Conservation (phyloP, 805 yeast species). For the Kodamaea neixiangensis region DNA sequence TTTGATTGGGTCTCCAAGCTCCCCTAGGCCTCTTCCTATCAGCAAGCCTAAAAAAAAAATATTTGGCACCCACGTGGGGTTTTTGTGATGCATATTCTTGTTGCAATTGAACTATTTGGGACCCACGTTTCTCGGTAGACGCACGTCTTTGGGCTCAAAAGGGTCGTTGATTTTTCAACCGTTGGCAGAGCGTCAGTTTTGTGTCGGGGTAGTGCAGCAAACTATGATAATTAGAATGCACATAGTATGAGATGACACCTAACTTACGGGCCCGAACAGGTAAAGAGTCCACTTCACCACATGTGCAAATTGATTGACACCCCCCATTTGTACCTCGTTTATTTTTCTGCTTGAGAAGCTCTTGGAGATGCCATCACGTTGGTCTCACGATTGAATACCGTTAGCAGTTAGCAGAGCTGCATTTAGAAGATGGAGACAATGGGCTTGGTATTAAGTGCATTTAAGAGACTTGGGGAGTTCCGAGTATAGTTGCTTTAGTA, state of each 20-base stretch:
- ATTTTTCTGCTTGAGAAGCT: not conserved
- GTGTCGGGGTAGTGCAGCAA: no score
- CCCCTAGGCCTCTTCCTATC: not conserved
- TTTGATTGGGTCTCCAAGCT: not conserved
- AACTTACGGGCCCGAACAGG: not conserved
- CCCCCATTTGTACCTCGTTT: not conserved
- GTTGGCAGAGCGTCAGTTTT: not conserved
- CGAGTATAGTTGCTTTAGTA: not conserved
- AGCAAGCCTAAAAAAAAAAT: not conserved
- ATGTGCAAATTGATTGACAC: not conserved
- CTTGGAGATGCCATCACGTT: not conserved
- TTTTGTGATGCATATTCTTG: constrained; percentile 6
- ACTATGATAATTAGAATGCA: no score
- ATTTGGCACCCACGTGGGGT: not conserved
- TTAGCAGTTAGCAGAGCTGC: not conserved
- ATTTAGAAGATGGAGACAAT: not conserved
- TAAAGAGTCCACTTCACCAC: not conserved
- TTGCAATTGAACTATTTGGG: constrained; percentile 4
- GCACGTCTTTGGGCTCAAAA: constrained; percentile 1
- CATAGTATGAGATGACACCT: not conserved
- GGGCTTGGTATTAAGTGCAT: not conserved
- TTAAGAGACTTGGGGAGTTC: not conserved
- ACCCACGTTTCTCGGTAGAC: constrained; percentile 9
- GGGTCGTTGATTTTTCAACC: not conserved
- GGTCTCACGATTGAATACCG: constrained; percentile 2